phyloP scores from a whole-genome alignment of 768 basidiomycete species.

The Dacryopinax primogenitus region DNA sequence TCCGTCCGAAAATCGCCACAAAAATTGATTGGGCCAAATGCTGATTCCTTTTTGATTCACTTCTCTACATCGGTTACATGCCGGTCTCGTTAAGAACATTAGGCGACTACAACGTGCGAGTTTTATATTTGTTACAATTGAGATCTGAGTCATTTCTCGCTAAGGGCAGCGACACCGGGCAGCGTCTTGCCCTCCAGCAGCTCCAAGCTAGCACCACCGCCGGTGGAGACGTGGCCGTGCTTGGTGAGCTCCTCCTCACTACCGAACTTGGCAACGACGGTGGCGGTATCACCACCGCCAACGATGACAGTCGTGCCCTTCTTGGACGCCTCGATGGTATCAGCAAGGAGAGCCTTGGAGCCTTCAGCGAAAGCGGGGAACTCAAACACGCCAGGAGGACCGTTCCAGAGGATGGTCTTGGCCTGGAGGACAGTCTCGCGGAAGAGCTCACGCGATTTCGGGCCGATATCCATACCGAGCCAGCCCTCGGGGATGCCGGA shows the following conservation, averaged over 20 bases:
- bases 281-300: conserved; percentile 94
- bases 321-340: conserved; percentile 71
- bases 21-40: background rate
- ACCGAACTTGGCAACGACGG: conserved; percentile 73
- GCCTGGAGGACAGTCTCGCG: conserved; percentile 64
- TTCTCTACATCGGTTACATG: conserved; percentile 3
- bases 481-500: conserved; percentile 85
- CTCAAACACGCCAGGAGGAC: conserved; percentile 95
- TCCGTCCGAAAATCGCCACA: background rate
- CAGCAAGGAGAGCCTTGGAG: conserved; percentile 71
- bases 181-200: conserved; percentile 94
- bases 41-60: background rate
- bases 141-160: conserved; percentile 45
- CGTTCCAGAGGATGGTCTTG: conserved; percentile 97
- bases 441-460: conserved; percentile 70
- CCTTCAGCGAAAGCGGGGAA: conserved; percentile 83
- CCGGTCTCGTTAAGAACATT: background rate
- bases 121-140: background rate
- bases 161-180: conserved; percentile 84
- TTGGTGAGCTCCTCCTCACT: conserved; percentile 73
- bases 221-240: conserved; percentile 72
- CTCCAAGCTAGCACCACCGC: conserved; percentile 86
- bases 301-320: conserved; percentile 86
- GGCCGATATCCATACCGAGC: conserved; percentile 92
- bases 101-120: conserved; percentile 6